Conservation (phyloP, 257 asterid genomes). For the Rehmannia glutinosa region DNA sequence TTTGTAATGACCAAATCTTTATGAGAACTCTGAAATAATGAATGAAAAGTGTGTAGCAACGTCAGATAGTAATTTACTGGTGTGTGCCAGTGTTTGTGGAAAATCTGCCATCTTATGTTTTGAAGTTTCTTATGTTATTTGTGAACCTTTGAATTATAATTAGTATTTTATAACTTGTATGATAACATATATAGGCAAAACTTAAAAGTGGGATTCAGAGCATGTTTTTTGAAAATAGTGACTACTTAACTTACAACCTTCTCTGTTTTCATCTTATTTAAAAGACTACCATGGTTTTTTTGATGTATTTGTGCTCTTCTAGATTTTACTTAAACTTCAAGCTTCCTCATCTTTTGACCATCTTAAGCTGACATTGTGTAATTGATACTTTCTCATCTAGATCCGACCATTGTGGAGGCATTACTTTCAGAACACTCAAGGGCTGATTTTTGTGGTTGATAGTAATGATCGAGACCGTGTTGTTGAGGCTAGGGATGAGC, state of each 20-base stretch:
- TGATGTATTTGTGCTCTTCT: not conserved
- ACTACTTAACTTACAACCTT: not conserved
- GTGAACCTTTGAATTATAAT: too few species aligned
- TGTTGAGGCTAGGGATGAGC: constrained; percentile 33
- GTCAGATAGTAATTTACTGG: too few species aligned
- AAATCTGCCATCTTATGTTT: not conserved
- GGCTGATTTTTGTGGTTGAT: constrained; percentile 28
- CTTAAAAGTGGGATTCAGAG: too few species aligned
- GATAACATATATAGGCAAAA: too few species aligned
- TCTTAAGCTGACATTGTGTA: not conserved
- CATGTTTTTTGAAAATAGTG: too few species aligned
- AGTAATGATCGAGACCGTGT: constrained; percentile 32
- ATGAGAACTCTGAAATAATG: too few species aligned
- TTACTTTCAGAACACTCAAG: constrained; percentile 32
- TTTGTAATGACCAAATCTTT: too few species aligned
- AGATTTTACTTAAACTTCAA: not conserved
- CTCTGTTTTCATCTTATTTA: not conserved
- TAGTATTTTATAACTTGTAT: too few species aligned
- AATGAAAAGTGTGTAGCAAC: too few species aligned
- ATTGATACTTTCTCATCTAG: not conserved
- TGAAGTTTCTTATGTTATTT: not conserved
- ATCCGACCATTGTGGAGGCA: constrained; percentile 33
- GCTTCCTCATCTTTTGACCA: not conserved
- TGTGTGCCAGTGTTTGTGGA: too few species aligned
- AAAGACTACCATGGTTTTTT: too few species aligned